Conservation (phyloP, 2,329 filamentous ascomycete species). For the Diaporthe citrichinensis region DNA sequence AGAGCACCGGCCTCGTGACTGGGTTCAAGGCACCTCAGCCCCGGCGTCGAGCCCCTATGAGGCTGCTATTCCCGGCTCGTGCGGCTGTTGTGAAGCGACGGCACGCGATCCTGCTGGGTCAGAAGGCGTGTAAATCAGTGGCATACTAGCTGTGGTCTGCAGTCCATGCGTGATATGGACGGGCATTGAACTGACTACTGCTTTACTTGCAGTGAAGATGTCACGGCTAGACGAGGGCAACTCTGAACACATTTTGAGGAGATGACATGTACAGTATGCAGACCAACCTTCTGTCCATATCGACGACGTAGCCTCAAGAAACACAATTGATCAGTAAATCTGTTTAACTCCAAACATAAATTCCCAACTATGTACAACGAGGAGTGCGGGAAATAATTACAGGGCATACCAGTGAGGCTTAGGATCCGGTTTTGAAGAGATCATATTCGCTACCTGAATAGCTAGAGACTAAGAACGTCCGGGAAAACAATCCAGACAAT, state of each 20-base stretch:
- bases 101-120: no score
- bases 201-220: not conserved
- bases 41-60: not conserved
- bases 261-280: not conserved
- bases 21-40: constrained; percentile 46
- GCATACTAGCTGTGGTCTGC: not conserved
- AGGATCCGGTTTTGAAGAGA: no score
- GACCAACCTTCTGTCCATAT: not conserved
- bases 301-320: not conserved
- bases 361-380: no score
- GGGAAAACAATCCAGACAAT: no score
- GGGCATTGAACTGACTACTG: not conserved
- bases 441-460: no score
- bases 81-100: not conserved
- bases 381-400: no score
- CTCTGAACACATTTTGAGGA: not conserved
- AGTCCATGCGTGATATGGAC: not conserved
- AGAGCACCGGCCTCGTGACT: constrained; percentile 55
- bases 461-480: no score
- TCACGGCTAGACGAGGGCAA: not conserved
- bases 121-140: not conserved
- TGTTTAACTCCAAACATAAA: no score
- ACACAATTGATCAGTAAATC: no score
- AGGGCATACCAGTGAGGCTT: no score
- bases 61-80: not conserved